Base-by-base conservation (phyloP, 2,329 filamentous ascomycete species). In the Cyclaneusma minus region DNA sequence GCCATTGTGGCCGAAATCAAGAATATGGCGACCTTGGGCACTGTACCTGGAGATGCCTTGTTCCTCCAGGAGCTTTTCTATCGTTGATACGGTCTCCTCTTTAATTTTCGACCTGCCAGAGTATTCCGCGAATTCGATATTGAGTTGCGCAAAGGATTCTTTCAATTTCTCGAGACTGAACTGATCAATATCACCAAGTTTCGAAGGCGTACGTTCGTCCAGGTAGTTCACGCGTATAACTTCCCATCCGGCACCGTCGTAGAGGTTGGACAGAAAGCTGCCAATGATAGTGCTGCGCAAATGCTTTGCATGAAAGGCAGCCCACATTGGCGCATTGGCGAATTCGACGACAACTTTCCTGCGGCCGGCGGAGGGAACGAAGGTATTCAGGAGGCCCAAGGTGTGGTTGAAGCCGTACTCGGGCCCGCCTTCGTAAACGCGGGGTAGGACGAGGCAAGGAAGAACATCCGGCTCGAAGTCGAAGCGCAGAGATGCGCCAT, bases 231-330 rank as follows among this genome's bases (percentile, higher is more conserved):
- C 73, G 29, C 74, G 63, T 27, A 62, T 51, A 1, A 82, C 74
- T 18, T 84, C 69, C 76, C 76, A 84, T 25, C 77, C 79, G 17
- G 70, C 70, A 16, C 56, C 58, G 40, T 75, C 62, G 47, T 82
- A 78, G 11, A 83, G 52, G 45, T 82, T 82, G 13, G 74, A 58
- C 21, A 84, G 57, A 54, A 83, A 84, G 20, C 76, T 76, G 25
- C 78, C 78, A 33, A 84, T 83, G 44, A 84, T 83, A 19, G 78
- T 85, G 40, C 71, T 78, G 43, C 79, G 64, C 41, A 84, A 56
- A 50, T 85, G 78, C 8, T 77, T 76, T 20, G 77, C 78, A 45
- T 83, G 77, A 57, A 84, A 84, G 13, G 77, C 64, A 42, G 68
- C 68, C 11, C 65, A 67, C 24, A 71, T 68, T 39, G 71, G 70